Evolutionary conservation across 2,329 filamentous ascomycete genomes (phyloP), one percentile per base, ranked within the genome.

Genomic region (Penicillium sp.): DNA sequence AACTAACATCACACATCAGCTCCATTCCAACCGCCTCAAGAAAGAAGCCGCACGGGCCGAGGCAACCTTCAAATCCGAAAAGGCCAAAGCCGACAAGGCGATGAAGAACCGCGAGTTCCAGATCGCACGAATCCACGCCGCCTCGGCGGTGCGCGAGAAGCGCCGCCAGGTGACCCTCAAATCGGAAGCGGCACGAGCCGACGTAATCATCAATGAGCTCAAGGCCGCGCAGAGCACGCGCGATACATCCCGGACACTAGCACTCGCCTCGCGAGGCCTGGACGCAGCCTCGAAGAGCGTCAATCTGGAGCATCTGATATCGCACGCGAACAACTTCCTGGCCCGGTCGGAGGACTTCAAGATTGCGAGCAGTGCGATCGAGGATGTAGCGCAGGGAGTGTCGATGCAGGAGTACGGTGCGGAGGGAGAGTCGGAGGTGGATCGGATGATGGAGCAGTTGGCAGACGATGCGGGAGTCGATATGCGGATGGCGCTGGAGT

Each of bases 121-220:
- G 56, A 76, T 76, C 59, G 73, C 74, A 39, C 73, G 73, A 44
- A 75, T 76, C 61, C 74, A 76, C 60, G 73, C 73, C 46, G 67
- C 67, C 18, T 73, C 71, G 40, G 72, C 73, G 27, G 66, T 76
- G 25, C 73, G 73, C 52, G 73, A 76, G 47, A 75, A 74, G 46
- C 70, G 73, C 46, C 70, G 74, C 52, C 70, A 74, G 50, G 69
- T 75, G 15, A 71, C 70, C 10, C 70, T 76, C 4, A 68, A 69
- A 48, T 68, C 72, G 6, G 70, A 76, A 56, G 72, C 74, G 6
- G 73, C 73, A 12, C 71, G 73, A 15, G 73, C 74, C 38, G 74
- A 76, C 48, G 74, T 75, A 0, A 75, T 76, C n/a, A 75, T 74
- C 55, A 74, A 74, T 46, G 72, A 75, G 47, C 68, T 76, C 3